phyloP scores from a whole-genome alignment of 2,329 filamentous ascomycete genomes.

The Colletotrichum trifolii region DNA sequence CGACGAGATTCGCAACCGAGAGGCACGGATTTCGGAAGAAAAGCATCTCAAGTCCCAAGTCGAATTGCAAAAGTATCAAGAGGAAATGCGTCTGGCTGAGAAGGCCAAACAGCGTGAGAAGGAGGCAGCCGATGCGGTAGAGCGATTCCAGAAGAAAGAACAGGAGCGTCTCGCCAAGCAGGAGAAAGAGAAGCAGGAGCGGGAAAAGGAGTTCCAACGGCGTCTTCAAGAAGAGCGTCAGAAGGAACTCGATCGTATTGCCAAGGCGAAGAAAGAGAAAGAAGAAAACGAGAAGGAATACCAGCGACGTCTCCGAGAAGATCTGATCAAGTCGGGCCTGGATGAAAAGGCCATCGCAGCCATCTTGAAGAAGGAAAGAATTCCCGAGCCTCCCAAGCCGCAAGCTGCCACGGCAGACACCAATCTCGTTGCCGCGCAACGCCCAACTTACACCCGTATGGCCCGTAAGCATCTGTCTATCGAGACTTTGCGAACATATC shows the following conservation, averaged over 20 bases:
- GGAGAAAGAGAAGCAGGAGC: conserved; percentile 58
- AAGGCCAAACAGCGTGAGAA: conserved; percentile 57
- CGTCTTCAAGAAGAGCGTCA: conserved; percentile 63
- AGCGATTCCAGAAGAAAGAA: conserved; percentile 62
- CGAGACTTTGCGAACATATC: conserved; percentile 67
- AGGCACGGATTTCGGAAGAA: conserved; percentile 61
- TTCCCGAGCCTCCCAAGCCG: conserved; percentile 43
- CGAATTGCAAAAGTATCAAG: conserved; percentile 59
- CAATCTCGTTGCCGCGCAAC: conserved; percentile 38
- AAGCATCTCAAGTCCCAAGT: conserved; percentile 64
- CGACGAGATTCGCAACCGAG: conserved; percentile 56
- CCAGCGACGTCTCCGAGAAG: conserved; percentile 65
- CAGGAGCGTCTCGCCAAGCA: conserved; percentile 59
- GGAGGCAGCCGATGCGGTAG: conserved; percentile 61
- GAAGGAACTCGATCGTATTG: conserved; percentile 58
- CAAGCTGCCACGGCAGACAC: conserved; percentile 10
- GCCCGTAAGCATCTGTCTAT: conserved; percentile 69
- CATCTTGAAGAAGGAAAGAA: conserved; percentile 67
- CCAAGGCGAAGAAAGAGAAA: conserved; percentile 59
- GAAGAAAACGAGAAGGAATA: conserved; percentile 65
- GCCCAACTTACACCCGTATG: conserved; percentile 73
- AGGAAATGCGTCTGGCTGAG: conserved; percentile 57
- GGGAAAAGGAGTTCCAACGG: conserved; percentile 65
- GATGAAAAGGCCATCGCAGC: conserved; percentile 69
- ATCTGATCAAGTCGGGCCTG: conserved; percentile 68